Evolutionary conservation across 495 filamentous ascomycete genomes (phyloP).

Genomic region (Annulohypoxylon nitens): DNA sequence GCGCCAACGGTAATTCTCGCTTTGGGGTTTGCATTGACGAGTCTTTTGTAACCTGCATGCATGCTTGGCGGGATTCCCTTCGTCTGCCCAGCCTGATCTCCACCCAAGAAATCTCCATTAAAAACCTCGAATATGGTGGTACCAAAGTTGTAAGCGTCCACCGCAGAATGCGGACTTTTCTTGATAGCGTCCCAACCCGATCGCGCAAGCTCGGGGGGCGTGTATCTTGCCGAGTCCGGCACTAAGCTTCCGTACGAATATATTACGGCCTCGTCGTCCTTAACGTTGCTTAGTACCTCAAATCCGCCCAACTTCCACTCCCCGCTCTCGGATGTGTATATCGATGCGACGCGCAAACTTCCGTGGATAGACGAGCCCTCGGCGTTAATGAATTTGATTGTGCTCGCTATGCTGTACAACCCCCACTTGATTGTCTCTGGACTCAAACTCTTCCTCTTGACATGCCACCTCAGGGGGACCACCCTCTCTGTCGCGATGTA

Average conservation of each 20-base stretch:
- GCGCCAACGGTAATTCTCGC: conserved; percentile 83
- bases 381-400: conserved; percentile 94
- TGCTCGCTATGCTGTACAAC: conserved; percentile 85
- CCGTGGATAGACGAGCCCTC: conserved; percentile 94
- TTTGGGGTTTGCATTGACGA: conserved; percentile 90
- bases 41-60: conserved; percentile 88
- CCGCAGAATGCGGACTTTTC: conserved; percentile 80
- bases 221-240: conserved; percentile 83
- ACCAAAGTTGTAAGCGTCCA: conserved; percentile 89
- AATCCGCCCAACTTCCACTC: conserved; percentile 98
- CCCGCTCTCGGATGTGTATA: conserved; percentile 93
- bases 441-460: conserved; percentile 83
- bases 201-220: conserved; percentile 86
- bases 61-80: conserved; percentile 89
- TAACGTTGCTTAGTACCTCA: conserved; percentile 92
- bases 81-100: conserved; percentile 83
- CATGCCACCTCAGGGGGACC: conserved; percentile 85
- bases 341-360: conserved; percentile 82
- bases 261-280: conserved; percentile 92
- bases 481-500: conserved; percentile 96
- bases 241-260: conserved; percentile 90
- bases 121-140: conserved; percentile 90
- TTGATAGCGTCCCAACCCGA: conserved; percentile 90
- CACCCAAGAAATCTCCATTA: conserved; percentile 79
- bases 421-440: conserved; percentile 97